Evolutionary conservation across 192 early-diverging fungal species (phyloP), one percentile per base, ranked within the genome.

Genomic region (Linderina pennispora): DNA sequence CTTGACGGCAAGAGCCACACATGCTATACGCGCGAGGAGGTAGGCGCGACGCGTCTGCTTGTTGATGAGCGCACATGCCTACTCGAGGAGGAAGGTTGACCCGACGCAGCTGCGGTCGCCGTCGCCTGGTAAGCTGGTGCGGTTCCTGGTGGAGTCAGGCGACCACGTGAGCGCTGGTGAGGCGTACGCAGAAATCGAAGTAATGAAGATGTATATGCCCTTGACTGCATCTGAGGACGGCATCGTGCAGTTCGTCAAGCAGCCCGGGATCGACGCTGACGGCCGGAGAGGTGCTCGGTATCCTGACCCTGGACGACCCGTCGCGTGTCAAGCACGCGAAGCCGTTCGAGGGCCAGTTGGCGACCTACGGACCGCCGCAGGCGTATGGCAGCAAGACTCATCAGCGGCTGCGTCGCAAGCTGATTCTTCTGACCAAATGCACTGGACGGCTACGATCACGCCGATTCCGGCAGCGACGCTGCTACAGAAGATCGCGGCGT

Each of bases 141-240:
- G 93, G 15, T 89, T 86, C 59, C 67, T 99, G 34, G 80, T 94
- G n/a, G 89, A 96, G 23, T 90, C 91, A 31, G 94, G 94, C 35
- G 83, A 81, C 48, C 96, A 97, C 51, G 79, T 99, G 45, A 81
- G 83, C 19, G 58, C 81, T 23, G 90, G 91, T 35, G 85, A 97
- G 50, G 88, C 91, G 2, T 97, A 88, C 72, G 96, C 96, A 32
- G 96, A 99, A 60, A 97, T 99, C 62, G 96, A 99, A 79, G 92
- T 95, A 36, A 99, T 99, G 96, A 99, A 99, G 78, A 99, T 99
- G 96, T 94, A 96, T 75, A 99, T 99, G 96, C 92, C 94, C 42
- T 74, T 99, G 55, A 76, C 93, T 17, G 89, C 93, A 23, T 65
- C 80, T 20, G 92, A 97, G 58, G 86, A 86, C 68, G 96, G 96